These are phyloP conservation scores for Penicillium sp. DNA, from an alignment of 2,329 filamentous ascomycete genomes.

Conservation along the genomic window DNA sequence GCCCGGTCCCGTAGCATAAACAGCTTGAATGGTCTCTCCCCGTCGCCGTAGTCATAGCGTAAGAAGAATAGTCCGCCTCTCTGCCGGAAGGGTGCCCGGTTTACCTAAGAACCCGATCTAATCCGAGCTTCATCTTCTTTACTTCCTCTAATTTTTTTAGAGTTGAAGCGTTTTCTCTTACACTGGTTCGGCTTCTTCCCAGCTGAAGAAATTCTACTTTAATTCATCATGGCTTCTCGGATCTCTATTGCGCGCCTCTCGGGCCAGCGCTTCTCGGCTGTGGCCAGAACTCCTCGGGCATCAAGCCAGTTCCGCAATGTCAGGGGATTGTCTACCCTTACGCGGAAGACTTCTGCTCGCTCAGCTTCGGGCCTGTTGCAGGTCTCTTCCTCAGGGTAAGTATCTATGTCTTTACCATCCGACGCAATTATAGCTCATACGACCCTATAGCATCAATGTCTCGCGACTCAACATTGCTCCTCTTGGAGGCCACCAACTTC, in stretches of 20 bases:
- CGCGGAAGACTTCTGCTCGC: slow-evolving; percentile 16
- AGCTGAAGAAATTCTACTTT: not conserved
- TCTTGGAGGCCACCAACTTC: slow-evolving; percentile 30
- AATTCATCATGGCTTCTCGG: slow-evolving; percentile 37
- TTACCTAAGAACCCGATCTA: slow-evolving; percentile 5
- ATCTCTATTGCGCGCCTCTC: slow-evolving; percentile 36
- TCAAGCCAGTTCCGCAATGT: slow-evolving; percentile 20
- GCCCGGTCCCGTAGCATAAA: slow-evolving; percentile 15
- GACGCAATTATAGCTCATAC: slow-evolving; percentile 7
- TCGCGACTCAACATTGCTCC: slow-evolving; percentile 22
- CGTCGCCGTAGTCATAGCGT: slow-evolving; percentile 12
- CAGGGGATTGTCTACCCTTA: slow-evolving; percentile 27
- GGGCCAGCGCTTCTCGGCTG: slow-evolving; percentile 29
- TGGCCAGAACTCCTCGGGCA: slow-evolving; percentile 28
- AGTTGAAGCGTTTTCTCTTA: not conserved
- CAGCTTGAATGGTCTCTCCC: slow-evolving; percentile 20
- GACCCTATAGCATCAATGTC: slow-evolving; percentile 22
- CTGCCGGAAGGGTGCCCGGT: slow-evolving; percentile 7
- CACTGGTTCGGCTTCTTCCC: not conserved
- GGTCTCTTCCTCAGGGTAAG: slow-evolving; percentile 25
- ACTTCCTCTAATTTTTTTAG: not conserved
- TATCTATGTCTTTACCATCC: not conserved
- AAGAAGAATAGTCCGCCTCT: slow-evolving; percentile 6
- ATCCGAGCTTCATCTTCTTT: slow-evolving; percentile 9
- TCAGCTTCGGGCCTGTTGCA: slow-evolving; percentile 25